phyloP scores from a whole-genome alignment of 2,329 filamentous ascomycete species.

The Aspergillus fijiensis region DNA sequence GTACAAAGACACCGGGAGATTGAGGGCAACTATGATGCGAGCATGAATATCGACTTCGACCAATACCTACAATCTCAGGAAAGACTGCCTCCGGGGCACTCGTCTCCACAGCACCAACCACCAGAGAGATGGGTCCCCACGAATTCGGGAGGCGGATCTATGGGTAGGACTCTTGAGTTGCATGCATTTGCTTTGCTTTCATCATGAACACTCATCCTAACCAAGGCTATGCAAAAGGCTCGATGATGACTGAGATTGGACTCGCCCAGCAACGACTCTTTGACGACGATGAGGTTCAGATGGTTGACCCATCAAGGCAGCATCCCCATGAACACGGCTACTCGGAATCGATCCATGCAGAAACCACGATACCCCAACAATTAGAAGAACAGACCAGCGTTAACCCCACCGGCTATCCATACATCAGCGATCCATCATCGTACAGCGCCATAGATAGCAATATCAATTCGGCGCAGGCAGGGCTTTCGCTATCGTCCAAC shows the following conservation, averaged over 20 bases:
- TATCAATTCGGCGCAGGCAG: not conserved
- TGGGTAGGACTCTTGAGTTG: constrained; percentile 23
- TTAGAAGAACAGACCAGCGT: not conserved
- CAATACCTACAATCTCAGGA: constrained; percentile 38
- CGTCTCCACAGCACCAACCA: constrained; percentile 35
- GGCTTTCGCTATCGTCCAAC: not conserved
- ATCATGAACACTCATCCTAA: not conserved
- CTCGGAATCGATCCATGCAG: not conserved
- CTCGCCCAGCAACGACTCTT: constrained; percentile 34
- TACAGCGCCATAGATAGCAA: not conserved
- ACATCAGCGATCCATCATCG: not conserved
- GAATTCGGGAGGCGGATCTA: constrained; percentile 30
- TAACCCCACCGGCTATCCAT: not conserved
- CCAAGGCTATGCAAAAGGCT: constrained; percentile 18
- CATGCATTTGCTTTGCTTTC: not conserved
- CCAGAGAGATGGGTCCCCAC: constrained; percentile 38
- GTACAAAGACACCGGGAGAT: not conserved
- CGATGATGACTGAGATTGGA: constrained; percentile 37
- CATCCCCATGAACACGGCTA: not conserved
- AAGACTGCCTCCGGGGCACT: constrained; percentile 12
- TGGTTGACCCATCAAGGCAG: not conserved
- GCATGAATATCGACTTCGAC: constrained; percentile 39
- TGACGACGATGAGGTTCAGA: constrained; percentile 29
- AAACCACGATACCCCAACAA: not conserved
- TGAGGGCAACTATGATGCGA: constrained; percentile 16